phyloP scores from a whole-genome alignment of 2,329 filamentous ascomycete species.

The Stagonosporopsis rhizophila region DNA sequence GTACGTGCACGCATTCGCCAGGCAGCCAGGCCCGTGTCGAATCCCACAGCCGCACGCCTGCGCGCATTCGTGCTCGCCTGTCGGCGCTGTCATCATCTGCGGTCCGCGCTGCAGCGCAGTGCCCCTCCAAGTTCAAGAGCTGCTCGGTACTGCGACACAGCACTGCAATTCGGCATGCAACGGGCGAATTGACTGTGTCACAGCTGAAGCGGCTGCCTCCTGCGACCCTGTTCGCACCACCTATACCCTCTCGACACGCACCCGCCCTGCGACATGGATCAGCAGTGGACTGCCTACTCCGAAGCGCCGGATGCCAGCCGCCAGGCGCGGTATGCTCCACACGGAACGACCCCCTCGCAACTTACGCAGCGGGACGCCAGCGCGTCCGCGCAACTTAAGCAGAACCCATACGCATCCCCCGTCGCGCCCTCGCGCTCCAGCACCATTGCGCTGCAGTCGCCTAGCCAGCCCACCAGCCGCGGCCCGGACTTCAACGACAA shows the following conservation, averaged over 20 bases:
- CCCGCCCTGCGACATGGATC: constrained; percentile 39
- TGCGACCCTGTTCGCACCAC: constrained; percentile 27
- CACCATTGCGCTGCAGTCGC: constrained; percentile 20
- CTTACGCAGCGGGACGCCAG: constrained; percentile 42
- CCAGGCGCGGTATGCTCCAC: constrained; percentile 49
- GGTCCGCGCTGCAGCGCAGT: constrained; percentile 20
- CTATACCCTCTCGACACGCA: constrained; percentile 16
- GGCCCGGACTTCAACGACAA: constrained; percentile 50
- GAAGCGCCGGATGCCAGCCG: constrained; percentile 43
- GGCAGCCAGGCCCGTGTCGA: constrained; percentile 21
- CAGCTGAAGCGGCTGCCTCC: constrained; percentile 45
- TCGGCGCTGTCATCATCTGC: constrained; percentile 11
- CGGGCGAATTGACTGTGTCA: constrained; percentile 42
- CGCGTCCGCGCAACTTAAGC: constrained; percentile 43
- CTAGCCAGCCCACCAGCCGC: constrained; percentile 37
- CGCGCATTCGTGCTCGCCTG: constrained; percentile 7
- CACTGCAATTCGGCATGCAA: constrained; percentile 42
- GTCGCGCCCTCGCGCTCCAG: constrained; percentile 14
- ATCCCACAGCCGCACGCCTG: constrained; percentile 23
- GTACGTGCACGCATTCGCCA: constrained; percentile 21
- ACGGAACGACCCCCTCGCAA: constrained; percentile 45
- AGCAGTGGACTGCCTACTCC: constrained; percentile 49
- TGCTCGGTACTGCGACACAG: constrained; percentile 14
- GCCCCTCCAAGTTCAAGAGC: constrained; percentile 13
- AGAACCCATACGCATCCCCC: constrained; percentile 42